Base-by-base conservation (phyloP, 257 asterid species). In the Solanum gracilifrons region DNA sequence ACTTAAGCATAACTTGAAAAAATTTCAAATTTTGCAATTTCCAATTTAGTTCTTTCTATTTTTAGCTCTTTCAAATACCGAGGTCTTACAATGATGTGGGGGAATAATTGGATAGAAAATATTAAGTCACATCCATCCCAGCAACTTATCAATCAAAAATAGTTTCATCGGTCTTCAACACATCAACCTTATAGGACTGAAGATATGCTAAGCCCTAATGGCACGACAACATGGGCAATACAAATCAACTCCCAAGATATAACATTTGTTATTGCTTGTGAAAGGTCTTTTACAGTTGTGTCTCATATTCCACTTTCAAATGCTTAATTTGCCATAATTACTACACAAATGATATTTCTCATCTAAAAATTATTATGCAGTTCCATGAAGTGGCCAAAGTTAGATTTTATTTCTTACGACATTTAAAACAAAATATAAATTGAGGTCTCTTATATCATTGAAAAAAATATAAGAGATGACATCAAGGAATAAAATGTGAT, bases 141-240 rank as follows among this genome's bases (percentile, higher is more conserved):
- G 0, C 92, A 92, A 41, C 90, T 85, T 88, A 88, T 84, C 12
- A 90, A 82, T 72, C 91, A 23, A 51, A 60, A 87, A 39, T 85
- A 89, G 29, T 27, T 76, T 5, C 91, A 75, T 10, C 88, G 85
- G 2, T 87, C 89, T 20, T 92, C 48, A 55, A 88, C 46, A 1
- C 74, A 72, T n/a, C 43, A 62, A n/a, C 79, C 68, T 27, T 46
- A 87, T 41, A 27, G 25, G 88, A 48, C 84, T 32, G 33, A 91
- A 10, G 88, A 92, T 9, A 41, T 55, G 62, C 25, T 87, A 21
- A 85, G 66, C 25, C 66, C 12, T 21, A 0, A 8, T 21, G 27
- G 13, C 66, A 58, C 2, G 25, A 21, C 11, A 20, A 58, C 11
- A 58, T 9, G 5, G 27, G 66, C 2, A 21, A 58, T 58, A 20